phyloP scores from a whole-genome alignment of 768 basidiomycete genomes.

The Rhizopogon vulgaris region DNA sequence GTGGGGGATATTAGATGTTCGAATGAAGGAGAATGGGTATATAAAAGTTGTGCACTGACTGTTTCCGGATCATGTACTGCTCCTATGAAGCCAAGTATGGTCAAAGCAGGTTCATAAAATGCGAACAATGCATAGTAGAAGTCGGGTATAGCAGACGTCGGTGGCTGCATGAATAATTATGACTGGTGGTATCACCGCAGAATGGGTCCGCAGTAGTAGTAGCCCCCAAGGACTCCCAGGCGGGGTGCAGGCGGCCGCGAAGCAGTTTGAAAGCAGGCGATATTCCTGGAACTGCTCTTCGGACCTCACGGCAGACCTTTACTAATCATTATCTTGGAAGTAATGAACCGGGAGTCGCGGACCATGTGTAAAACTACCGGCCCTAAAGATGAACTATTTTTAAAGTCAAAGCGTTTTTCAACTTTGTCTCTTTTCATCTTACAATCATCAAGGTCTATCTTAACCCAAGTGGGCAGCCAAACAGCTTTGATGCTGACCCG shows the following conservation, averaged over 20 bases:
- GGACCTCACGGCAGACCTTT: no score
- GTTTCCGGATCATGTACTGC: conserved; percentile 58
- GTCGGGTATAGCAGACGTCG: conserved; percentile 60
- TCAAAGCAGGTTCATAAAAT: conserved; percentile 66
- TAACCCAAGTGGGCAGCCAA: conserved; percentile 61
- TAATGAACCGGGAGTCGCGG: no score
- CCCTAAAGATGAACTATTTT: conserved; percentile 17
- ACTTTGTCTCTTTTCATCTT: conserved; percentile 34
- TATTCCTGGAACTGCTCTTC: no score
- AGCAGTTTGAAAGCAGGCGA: not conserved
- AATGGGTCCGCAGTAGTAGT: not conserved
- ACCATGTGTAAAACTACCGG: no score
- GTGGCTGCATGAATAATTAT: conserved; percentile 28
- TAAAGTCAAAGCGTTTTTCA: not conserved
- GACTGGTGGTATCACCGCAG: not conserved
- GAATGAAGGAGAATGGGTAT: not conserved
- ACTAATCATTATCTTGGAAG: no score
- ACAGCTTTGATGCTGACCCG: conserved; percentile 35
- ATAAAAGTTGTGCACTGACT: conserved; percentile 30
- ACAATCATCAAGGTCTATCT: conserved; percentile 47
- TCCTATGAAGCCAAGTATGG: conserved; percentile 59
- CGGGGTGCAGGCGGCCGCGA: not conserved
- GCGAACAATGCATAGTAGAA: conserved; percentile 72
- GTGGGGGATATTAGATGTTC: conserved; percentile 5
- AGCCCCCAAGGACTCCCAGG: no score